These are phyloP conservation scores for Fusarium chuoi DNA, from an alignment of 2,329 filamentous ascomycete genomes.

Conservation along the genomic window DNA sequence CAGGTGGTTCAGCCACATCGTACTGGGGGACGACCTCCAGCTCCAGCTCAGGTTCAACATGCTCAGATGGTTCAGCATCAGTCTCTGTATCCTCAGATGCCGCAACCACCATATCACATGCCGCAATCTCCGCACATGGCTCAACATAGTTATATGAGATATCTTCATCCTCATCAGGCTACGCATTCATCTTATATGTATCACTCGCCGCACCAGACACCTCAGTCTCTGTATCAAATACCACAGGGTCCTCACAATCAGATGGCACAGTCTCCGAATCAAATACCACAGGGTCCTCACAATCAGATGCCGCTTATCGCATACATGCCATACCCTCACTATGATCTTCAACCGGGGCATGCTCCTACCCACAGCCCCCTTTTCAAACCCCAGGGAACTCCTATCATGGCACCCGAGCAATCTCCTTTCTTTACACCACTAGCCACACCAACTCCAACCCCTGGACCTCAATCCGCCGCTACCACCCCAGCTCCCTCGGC, in stretches of 20 bases:
- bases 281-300: neutral
- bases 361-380: neutral
- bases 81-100: neutral
- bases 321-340: neutral
- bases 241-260: neutral
- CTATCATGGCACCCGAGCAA: neutral
- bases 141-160: neutral
- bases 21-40: neutral
- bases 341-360: neutral
- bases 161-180: neutral
- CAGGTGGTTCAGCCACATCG: neutral
- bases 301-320: neutral
- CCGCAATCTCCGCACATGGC: neutral
- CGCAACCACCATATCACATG: neutral
- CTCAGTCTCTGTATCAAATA: neutral
- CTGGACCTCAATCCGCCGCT: neutral
- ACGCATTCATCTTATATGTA: neutral
- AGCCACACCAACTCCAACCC: neutral
- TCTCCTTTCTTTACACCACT: slow-evolving; percentile 5
- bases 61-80: slow-evolving; percentile 1
- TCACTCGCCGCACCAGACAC: neutral
- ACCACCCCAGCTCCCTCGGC: neutral
- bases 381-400: neutral
- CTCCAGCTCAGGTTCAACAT: neutral
- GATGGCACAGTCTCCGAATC: neutral